Conservation (phyloP, 495 filamentous ascomycete genomes). For the Arthonia radiata region DNA sequence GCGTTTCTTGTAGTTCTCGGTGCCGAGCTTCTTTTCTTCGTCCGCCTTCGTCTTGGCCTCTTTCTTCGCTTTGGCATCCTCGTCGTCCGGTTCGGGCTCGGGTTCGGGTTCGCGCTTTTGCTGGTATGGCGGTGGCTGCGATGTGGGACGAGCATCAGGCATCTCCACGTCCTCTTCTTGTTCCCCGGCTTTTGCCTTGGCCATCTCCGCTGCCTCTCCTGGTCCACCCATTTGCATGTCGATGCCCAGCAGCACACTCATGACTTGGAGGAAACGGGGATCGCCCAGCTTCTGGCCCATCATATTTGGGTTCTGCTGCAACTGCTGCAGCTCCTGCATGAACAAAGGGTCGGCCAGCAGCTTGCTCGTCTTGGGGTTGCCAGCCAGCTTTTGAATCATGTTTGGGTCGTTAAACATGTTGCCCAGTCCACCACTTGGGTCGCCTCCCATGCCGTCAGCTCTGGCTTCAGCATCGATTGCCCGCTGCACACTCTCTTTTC, state of each 20-base stretch:
- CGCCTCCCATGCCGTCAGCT: conserved; percentile 37
- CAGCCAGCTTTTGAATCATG: conserved; percentile 68
- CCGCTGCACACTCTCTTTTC: conserved; percentile 54
- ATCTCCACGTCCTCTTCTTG: conserved; percentile 52
- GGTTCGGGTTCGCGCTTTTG: conserved; percentile 30
- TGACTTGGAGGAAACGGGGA: conserved; percentile 77
- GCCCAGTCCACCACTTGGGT: conserved; percentile 53
- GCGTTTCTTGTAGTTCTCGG: conserved; percentile 91
- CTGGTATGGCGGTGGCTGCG: conserved; percentile 7
- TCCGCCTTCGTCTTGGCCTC: conserved; percentile 85
- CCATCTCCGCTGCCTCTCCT: conserved; percentile 19
- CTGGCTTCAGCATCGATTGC: conserved; percentile 64
- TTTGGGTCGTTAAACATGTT: conserved; percentile 85
- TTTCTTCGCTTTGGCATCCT: conserved; percentile 57
- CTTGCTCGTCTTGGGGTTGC: conserved; percentile 75
- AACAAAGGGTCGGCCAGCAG: conserved; percentile 67
- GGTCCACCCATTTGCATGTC: conserved; percentile 66
- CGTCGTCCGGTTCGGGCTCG: conserved; percentile 43
- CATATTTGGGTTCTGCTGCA: conserved; percentile 57
- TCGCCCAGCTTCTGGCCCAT: conserved; percentile 63
- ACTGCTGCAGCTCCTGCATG: conserved; percentile 64
- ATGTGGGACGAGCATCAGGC: conserved; percentile 35
- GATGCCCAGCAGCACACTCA: conserved; percentile 79
- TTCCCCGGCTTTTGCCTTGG: conserved; percentile 16
- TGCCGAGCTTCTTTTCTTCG: conserved; percentile 82